phyloP scores from a whole-genome alignment of 129 eudicot genomes.

The Saussurea involucrata region DNA sequence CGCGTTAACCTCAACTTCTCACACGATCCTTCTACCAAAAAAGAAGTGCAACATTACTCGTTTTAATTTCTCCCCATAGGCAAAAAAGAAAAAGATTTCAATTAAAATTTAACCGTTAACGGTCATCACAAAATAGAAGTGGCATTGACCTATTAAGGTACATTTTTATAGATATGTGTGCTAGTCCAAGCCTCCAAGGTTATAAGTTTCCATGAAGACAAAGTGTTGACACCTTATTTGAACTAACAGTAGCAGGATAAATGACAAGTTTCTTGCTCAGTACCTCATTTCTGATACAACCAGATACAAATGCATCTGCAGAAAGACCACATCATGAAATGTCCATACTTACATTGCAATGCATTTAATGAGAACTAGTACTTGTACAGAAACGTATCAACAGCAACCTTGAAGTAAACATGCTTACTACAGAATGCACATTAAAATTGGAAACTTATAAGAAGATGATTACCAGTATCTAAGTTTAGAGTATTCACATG shows the following conservation, averaged over 20 bases:
- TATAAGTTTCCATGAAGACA: no score
- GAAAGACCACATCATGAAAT: neutral
- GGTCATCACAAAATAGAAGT: neutral
- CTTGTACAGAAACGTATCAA: neutral
- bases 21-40: no score
- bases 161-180: neutral
- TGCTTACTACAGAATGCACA: neutral
- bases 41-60: neutral
- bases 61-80: neutral
- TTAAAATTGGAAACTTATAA: neutral
- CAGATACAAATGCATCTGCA: neutral
- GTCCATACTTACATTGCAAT: neutral
- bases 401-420: neutral
- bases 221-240: neutral
- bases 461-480: constrained; percentile 1
- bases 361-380: neutral
- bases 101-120: neutral
- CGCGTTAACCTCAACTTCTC: no score
- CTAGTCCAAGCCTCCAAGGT: no score
- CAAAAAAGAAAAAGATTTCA: neutral
- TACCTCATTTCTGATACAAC: neutral
- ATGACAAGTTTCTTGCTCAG: neutral
- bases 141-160: neutral
- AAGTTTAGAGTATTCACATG: neutral
- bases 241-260: neutral